Base-by-base conservation (phyloP, 176 grass and related monocot genomes). In the Avena sativa region DNA sequence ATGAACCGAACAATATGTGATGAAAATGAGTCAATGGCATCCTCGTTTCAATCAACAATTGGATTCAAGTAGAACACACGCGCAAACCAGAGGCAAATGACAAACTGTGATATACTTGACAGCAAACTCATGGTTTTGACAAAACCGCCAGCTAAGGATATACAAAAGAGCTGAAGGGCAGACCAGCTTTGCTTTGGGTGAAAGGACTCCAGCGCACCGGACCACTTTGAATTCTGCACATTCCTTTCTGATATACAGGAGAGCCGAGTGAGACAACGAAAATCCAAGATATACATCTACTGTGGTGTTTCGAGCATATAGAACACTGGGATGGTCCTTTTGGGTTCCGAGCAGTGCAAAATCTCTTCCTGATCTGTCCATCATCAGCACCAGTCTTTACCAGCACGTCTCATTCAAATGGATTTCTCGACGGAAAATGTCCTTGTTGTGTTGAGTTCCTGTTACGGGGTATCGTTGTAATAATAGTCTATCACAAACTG, bases 361-460 rank as follows among this genome's bases (percentile, higher is more conserved):
- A 23, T 43, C 17, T 23, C 69, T 51, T 78, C 64, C 53, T 71
- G 55, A 13, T 86, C 79, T 56, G 52, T 61, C 52, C 55, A 63
- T 66, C 84, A 72, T 79, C 65, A 49, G 36, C 12, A 57, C 6
- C 34, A 52, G 38, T 59, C 53, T 81, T 85, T 48, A 81, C 58
- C 78, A 67, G 76, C 30, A 43, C 14, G 43, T 61, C 53, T 98
- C 90, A 98, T 55, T 88, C 92, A 90, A 98, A 98, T 79, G 94
- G 92, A 90, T 98, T 98, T 49, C 92, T 87, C 15, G 90, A 87
- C 79, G 82, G 76, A 67, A 88, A 82, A 52, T 83, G 59, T 59
- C 87, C 93, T 93, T 98, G 91, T 60, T 87, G 86, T 66, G 89
- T 32, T 48, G 89, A 79, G 38, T 66, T 92, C 79, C 96, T 98